These are phyloP conservation scores for Cymbopogon flexuosus DNA, from an alignment of 202 grass and related monocot genomes.

Conservation along the genomic window DNA sequence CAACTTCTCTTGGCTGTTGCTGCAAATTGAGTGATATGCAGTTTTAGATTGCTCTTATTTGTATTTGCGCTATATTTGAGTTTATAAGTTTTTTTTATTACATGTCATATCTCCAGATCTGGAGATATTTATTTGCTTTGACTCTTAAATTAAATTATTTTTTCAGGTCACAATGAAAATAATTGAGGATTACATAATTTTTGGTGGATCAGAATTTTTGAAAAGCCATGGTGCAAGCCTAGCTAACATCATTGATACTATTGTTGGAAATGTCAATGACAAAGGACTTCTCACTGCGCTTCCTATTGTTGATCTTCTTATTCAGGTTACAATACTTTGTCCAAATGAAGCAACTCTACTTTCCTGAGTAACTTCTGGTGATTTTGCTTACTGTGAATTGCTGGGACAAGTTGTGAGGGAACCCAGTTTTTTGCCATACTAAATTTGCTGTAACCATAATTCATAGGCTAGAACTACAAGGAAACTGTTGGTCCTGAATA, in stretches of 20 bases:
- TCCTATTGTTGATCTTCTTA: slow-evolving; percentile 73
- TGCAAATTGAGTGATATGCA: background rate
- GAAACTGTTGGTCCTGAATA: slow-evolving; percentile 17
- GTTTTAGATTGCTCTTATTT: too few relatives aligned
- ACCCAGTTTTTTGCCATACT: background rate
- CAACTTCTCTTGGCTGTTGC: background rate
- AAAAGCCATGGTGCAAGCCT: slow-evolving; percentile 73
- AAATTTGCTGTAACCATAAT: background rate
- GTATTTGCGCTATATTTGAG: background rate
- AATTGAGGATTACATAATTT: slow-evolving; percentile 87
- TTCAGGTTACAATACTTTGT: slow-evolving; percentile 61
- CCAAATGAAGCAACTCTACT: background rate
- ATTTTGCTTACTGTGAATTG: slow-evolving; percentile 14
- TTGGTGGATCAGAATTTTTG: slow-evolving; percentile 83
- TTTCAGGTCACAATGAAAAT: slow-evolving; percentile 64
- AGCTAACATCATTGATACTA: slow-evolving; percentile 65
- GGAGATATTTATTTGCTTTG: slow-evolving; percentile 15
- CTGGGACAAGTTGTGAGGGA: background rate
- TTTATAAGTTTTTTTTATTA: slow-evolving; percentile 7
- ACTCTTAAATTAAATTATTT: slow-evolving; percentile 20
- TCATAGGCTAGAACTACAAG: background rate
- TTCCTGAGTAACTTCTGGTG: slow-evolving; percentile 2
- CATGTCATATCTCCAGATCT: slow-evolving; percentile 2
- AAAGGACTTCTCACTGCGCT: slow-evolving; percentile 77
- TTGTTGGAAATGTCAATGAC: slow-evolving; percentile 90